A percentile compares a stretch with the other conserved stretches of the same genome.
These are phyloP conservation scores for Mrakia frigida DNA, from an alignment of 768 basidiomycete genomes.

Conservation along the genomic window DNA sequence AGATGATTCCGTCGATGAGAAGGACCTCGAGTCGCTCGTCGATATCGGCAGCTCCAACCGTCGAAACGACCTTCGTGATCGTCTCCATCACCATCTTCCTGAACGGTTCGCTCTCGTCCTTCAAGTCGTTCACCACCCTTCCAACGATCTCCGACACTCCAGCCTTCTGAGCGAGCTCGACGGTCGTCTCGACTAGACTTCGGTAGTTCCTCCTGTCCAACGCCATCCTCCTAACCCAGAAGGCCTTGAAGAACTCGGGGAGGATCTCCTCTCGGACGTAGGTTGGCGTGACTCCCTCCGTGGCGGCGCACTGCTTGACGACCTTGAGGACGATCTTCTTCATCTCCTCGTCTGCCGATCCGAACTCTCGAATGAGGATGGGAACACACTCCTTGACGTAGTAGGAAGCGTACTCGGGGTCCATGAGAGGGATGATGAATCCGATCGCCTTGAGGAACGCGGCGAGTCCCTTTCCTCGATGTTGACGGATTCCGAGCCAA, in stretches of 20 bases:
- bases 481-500: constrained; percentile 88
- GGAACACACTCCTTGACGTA: constrained; percentile 80
- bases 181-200: constrained; percentile 97
- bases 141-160: constrained; percentile 96
- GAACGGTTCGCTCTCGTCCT: constrained; percentile 53
- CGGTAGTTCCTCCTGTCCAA: constrained; percentile 92
- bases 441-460: constrained; percentile 97
- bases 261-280: constrained; percentile 98
- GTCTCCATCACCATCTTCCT: constrained; percentile 99
- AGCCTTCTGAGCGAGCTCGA: constrained; percentile 93
- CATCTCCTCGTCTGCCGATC: constrained; percentile 99
- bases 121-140: constrained; percentile 77
- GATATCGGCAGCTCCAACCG: constrained; percentile 92
- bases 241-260: constrained; percentile 98
- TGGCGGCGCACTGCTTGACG: constrained; percentile 96
- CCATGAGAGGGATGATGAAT: constrained; percentile 99
- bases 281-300: constrained; percentile 90
- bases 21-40: constrained; percentile 92
- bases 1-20: constrained; percentile 96
- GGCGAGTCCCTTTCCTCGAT: constrained; percentile 89
- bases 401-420: constrained; percentile 97
- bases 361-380: constrained; percentile 75
- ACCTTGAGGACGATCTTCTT: constrained; percentile 99
- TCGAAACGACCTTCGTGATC: constrained; percentile 90
- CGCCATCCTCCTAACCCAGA: constrained; percentile 97